phyloP scores from a whole-genome alignment of 2,329 filamentous ascomycete species.

The Apiospora aurea region DNA sequence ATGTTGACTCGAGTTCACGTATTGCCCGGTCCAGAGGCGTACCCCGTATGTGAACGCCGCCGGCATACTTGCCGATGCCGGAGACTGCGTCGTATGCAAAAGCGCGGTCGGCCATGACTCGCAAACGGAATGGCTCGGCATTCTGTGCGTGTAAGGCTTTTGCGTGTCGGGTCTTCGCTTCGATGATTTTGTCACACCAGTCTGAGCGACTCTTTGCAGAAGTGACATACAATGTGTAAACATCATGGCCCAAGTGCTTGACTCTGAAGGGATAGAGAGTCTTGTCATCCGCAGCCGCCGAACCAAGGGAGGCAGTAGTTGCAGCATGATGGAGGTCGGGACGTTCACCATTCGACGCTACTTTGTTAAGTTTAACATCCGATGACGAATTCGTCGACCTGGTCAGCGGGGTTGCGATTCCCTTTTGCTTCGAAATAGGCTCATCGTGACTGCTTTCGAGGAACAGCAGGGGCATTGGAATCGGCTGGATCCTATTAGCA shows the following conservation, averaged over 20 bases:
- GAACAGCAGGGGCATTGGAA: constrained; percentile 94
- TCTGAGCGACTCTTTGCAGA: constrained; percentile 77
- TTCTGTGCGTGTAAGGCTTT: constrained; percentile 89
- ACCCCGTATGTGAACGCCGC: constrained; percentile 78
- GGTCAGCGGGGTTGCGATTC: constrained; percentile 68
- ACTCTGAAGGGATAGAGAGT: constrained; percentile 94
- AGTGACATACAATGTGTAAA: constrained; percentile 88
- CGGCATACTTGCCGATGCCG: constrained; percentile 63
- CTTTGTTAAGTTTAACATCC: constrained; percentile 64
- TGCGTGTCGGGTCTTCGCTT: constrained; percentile 93
- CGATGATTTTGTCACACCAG: constrained; percentile 93
- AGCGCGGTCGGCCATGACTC: constrained; percentile 89
- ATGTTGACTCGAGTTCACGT: constrained; percentile 81
- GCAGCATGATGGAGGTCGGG: constrained; percentile 71
- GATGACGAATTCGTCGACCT: constrained; percentile 68
- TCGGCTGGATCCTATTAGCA: constrained; percentile 58
- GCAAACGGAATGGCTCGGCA: constrained; percentile 91
- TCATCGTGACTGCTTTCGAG: constrained; percentile 94
- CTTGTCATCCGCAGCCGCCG: constrained; percentile 71
- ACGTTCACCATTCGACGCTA: constrained; percentile 57
- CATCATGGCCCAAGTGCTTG: constrained; percentile 93
- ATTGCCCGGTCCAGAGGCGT: constrained; percentile 94
- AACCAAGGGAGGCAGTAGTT: constrained; percentile 71
- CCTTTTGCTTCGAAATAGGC: constrained; percentile 83
- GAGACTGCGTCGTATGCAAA: constrained; percentile 79